These are phyloP conservation scores for Hortiboletus flavorubellus DNA, from an alignment of 768 basidiomycete genomes.

Conservation along the genomic window DNA sequence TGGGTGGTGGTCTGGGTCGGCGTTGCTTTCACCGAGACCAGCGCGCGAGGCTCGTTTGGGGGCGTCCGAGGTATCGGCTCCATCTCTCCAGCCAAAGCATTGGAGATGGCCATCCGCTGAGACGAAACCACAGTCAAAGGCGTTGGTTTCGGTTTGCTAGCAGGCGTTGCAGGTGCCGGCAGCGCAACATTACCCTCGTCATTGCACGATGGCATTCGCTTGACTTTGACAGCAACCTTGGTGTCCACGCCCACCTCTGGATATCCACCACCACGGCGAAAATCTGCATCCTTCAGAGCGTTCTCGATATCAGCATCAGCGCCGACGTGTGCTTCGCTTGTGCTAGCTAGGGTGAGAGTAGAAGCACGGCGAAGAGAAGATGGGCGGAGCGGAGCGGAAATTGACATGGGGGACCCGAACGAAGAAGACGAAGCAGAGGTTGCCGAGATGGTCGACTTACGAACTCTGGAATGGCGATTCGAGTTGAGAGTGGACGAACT, in stretches of 20 bases:
- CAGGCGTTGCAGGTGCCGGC: slow-evolving; percentile 8
- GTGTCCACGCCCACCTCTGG: slow-evolving; percentile 14
- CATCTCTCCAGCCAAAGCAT: slow-evolving; percentile 1
- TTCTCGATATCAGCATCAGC: slow-evolving; percentile 12
- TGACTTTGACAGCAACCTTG: slow-evolving; percentile 24
- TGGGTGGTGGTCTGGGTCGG: slow-evolving; percentile 11
- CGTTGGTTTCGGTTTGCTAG: slow-evolving; percentile 11
- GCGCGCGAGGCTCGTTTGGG: slow-evolving; percentile 12
- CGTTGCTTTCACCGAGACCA: slow-evolving; percentile 18
- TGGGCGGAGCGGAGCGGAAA: slow-evolving; percentile 37
- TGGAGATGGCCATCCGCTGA: slow-evolving; percentile 4
- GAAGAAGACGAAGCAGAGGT: slow-evolving; percentile 31
- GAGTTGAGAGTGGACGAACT: slow-evolving; percentile 64
- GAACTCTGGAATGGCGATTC: slow-evolving; percentile 28
- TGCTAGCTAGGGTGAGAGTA: slow-evolving; percentile 29
- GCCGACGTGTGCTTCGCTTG: slow-evolving; percentile 12
- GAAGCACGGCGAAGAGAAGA: slow-evolving; percentile 42
- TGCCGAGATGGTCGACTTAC: slow-evolving; percentile 30
- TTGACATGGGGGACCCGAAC: slow-evolving; percentile 37
- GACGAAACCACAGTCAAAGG: neutral
- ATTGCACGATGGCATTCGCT: slow-evolving; percentile 59
- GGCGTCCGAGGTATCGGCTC: slow-evolving; percentile 25
- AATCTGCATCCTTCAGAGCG: slow-evolving; percentile 3
- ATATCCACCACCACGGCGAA: slow-evolving; percentile 14
- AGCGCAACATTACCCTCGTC: neutral